These are phyloP conservation scores for Candida orba DNA, from an alignment of 805 yeast genomes.

Conservation along the genomic window DNA sequence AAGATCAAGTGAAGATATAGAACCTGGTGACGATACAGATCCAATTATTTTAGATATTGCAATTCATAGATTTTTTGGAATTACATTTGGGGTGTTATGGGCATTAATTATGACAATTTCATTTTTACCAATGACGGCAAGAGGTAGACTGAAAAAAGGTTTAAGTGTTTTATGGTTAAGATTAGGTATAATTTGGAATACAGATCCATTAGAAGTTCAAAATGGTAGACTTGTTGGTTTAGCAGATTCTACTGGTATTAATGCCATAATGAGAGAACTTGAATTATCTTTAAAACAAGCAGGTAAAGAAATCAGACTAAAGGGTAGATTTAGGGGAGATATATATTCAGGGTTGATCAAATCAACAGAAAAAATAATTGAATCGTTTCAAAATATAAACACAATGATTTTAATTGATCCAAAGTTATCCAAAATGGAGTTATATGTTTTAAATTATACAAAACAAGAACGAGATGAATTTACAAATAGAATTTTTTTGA, in stretches of 20 bases:
- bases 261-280: conserved; percentile 51
- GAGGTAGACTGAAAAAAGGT: conserved; percentile 58
- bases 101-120: conserved; percentile 62
- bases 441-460: conserved; percentile 46
- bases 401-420: conserved; percentile 62
- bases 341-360: conserved; percentile 44
- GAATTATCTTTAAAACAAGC: conserved; percentile 59
- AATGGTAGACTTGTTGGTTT: conserved; percentile 21
- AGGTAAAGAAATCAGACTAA: conserved; percentile 65
- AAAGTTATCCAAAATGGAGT: conserved; percentile 43
- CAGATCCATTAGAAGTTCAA: conserved; percentile 53
- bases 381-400: conserved; percentile 68
- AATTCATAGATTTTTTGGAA: conserved; percentile 68
- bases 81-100: conserved; percentile 68
- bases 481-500: conserved; percentile 63
- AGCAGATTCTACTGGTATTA: conserved; percentile 33
- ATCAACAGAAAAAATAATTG: conserved; percentile 58
- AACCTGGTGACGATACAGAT: conserved; percentile 61
- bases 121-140: conserved; percentile 69
- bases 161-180: conserved; percentile 68
- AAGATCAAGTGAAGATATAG: conserved; percentile 42
- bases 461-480: conserved; percentile 57
- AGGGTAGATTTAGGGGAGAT: conserved; percentile 59
- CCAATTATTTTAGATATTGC: conserved; percentile 73
- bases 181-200: conserved; percentile 75